Evolutionary conservation across 352 stramenopile species (phyloP).

Genomic region (Phytophthora ramorum): DNA sequence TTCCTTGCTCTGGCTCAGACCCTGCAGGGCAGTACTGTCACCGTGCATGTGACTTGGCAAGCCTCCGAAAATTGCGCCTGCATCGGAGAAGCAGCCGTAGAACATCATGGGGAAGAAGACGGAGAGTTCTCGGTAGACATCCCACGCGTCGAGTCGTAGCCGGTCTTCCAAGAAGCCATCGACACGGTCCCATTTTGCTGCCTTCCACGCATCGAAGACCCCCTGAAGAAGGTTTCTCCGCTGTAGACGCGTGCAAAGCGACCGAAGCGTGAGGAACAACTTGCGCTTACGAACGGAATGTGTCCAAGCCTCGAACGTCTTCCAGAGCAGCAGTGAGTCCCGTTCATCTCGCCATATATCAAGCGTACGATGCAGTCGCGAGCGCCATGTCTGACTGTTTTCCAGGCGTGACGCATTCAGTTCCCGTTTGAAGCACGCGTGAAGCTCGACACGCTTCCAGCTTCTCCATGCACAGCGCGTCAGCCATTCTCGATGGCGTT

Average conservation of each 20-base stretch:
- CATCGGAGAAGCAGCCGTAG: constrained; percentile 64
- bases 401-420: constrained; percentile 54
- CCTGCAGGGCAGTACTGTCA: neutral
- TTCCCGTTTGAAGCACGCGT: constrained; percentile 65
- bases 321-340: constrained; percentile 28
- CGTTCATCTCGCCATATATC: constrained; percentile 53
- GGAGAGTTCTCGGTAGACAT: constrained; percentile 60
- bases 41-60: constrained; percentile 35
- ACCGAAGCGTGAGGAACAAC: constrained; percentile 53
- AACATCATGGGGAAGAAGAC: constrained; percentile 69
- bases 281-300: constrained; percentile 53
- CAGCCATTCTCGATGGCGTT: constrained; percentile 22
- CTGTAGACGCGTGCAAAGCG: constrained; percentile 50
- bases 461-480: constrained; percentile 39
- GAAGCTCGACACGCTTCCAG: constrained; percentile 65
- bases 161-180: constrained; percentile 67
- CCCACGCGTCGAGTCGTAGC: constrained; percentile 63
- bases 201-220: constrained; percentile 67
- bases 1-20: constrained; percentile 13
- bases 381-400: constrained; percentile 50
- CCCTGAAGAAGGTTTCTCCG: constrained; percentile 52
- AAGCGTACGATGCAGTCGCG: constrained; percentile 54
- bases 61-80: constrained; percentile 63
- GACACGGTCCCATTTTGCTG: constrained; percentile 65
- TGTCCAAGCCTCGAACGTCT: constrained; percentile 56